These are phyloP conservation scores for Parsonsia alboflavescens DNA, from an alignment of 257 asterid genomes.

Conservation along the genomic window DNA sequence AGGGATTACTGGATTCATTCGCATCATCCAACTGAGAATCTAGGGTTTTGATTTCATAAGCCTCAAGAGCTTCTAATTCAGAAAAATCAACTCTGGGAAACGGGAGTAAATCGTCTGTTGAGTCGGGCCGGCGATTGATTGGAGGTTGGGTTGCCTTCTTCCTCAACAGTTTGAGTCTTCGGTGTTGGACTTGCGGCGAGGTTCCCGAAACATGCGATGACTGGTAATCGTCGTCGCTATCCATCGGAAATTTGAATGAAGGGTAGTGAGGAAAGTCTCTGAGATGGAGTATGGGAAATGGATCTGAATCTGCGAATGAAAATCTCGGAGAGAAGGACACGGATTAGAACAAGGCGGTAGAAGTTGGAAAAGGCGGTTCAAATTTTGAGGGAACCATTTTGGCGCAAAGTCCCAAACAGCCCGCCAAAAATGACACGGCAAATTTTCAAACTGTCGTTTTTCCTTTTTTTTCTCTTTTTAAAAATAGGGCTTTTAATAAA, in stretches of 20 bases:
- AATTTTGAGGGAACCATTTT: conserved; percentile 3
- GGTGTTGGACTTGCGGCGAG: conserved; percentile 38
- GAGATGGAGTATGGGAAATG: not conserved
- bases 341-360: conserved; percentile 13
- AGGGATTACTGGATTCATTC: conserved; percentile 18
- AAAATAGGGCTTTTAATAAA: too few relatives aligned
- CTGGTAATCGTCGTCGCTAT: conserved; percentile 67
- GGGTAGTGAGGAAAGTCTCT: not conserved
- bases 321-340: not conserved
- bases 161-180: conserved; percentile 71
- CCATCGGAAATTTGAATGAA: conserved; percentile 36
- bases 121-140: not conserved
- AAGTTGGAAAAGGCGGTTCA: conserved; percentile 1
- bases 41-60: conserved; percentile 13
- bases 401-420: conserved; percentile 6
- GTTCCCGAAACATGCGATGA: conserved; percentile 30
- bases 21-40: conserved; percentile 26
- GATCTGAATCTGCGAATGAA: not conserved
- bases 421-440: conserved; percentile 10
- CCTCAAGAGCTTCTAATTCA: conserved; percentile 27
- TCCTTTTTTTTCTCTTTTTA: too few relatives aligned
- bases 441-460: too few relatives aligned
- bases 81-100: conserved; percentile 30
- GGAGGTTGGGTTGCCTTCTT: conserved; percentile 37
- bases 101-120: conserved; percentile 14